Evolutionary conservation across 352 stramenopile genomes (phyloP), one percentile per base, ranked within the genome.

Genomic region (Thalassiosira exigua): DNA sequence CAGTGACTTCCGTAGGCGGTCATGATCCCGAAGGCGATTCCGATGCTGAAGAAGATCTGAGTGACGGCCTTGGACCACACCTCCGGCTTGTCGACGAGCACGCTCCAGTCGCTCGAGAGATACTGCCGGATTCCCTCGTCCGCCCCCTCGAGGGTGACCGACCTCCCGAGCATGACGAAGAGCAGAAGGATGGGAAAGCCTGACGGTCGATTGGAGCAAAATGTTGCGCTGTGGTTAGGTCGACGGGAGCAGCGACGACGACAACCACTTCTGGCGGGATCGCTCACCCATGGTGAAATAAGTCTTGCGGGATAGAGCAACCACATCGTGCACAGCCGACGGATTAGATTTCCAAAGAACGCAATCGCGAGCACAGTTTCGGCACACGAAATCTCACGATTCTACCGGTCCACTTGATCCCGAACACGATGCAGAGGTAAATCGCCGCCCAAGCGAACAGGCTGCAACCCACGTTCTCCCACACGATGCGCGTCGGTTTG

Each of bases 41-140:
- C 66, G 19, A 92, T 36, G 30, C 58, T 82, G 67, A 92, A 92
- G 69, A 92, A 91, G 48, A 91, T 88, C 62, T 92, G 87, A 7
- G 17, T 32, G 3, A 82, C 73, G 30, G 73, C 73, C 44, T 57
- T 68, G 41, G 56, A 70, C 78, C 78, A 89, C 66, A 86, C 65
- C 21, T 85, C 69, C 51, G 61, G 50, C 21, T 58, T 21, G 1
- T 69, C 59, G 21, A 17, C 24, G n/a, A 69, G 41, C 9, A 90
- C 69, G 4, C 30, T 73, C 52, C 19, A 90, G 61, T 14, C 51
- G n/a, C 24, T 39, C 4, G 4, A 7, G 12, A 84, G 69, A 57
- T 84, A 84, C n/a, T 32, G 32, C 3, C 77, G 33, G 39, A 84
- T 62, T 57, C 76, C 84, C 5, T 82, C 65, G n/a, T 36, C 21